A percentile compares a stretch with the other conserved stretches of the same genome.
phyloP scores from a whole-genome alignment of 169 alveolate species.

The Plasmodium adleri region DNA sequence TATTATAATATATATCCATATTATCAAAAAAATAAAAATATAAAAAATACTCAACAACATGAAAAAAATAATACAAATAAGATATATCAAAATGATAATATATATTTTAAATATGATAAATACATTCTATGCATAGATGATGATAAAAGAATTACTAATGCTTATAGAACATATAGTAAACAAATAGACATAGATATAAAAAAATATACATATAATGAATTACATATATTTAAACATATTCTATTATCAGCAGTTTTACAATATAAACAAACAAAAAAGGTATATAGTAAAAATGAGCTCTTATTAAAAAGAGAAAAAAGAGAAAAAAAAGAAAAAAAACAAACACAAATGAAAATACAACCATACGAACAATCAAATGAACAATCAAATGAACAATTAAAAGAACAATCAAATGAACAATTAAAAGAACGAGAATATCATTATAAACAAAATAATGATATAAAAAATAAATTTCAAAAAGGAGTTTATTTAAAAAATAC shows the following conservation, averaged over 20 bases:
- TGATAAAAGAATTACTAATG: constrained; percentile 13
- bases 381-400: background rate
- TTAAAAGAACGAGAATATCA: too few species aligned
- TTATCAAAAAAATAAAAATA: background rate
- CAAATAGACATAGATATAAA: constrained; percentile 17
- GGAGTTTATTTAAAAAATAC: too few species aligned
- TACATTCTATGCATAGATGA: constrained; percentile 30
- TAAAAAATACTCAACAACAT: background rate
- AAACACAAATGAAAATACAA: background rate
- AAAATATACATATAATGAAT: constrained; percentile 56
- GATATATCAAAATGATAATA: background rate
- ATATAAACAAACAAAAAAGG: background rate
- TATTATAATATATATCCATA: constrained; percentile 59
- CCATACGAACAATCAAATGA: too few species aligned
- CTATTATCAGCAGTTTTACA: constrained; percentile 25
- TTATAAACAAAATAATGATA: too few species aligned
- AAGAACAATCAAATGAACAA: background rate
- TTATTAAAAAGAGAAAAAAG: background rate
- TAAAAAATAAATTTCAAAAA: too few species aligned
- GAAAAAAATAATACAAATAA: too few species aligned
- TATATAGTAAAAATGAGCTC: background rate
- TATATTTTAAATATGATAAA: constrained; percentile 43
- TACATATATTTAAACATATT: constrained; percentile 62
- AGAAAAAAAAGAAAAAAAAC: background rate
- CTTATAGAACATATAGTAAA: constrained; percentile 30